Evolutionary conservation across 371 early-diverging fungal genomes (phyloP), one percentile per base, ranked within the genome.

Genomic region (Parasitella parasitica): DNA sequence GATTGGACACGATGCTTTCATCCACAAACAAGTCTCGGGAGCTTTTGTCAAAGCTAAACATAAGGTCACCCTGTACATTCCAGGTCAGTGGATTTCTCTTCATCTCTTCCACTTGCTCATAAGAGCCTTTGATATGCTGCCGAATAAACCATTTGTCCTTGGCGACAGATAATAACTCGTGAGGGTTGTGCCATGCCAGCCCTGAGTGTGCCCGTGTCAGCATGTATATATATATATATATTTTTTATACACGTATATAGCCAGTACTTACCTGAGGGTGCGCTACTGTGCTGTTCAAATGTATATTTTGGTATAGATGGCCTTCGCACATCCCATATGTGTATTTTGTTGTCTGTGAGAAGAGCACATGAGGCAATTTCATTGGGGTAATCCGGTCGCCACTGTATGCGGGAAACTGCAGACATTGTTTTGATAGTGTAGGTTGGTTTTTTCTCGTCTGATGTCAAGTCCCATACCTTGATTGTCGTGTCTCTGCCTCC

Each of bases 401-500:
- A 95, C 39, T 85, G 81, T 2, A 94, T 83, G 18, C 90, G 83
- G 8, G 91, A 77, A 0, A 93, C 90, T 15, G 86, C 75, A 5
- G 88, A 84, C 60, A 90, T 91, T 1, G 91, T 93, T 30, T 87
- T 86, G 8, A 95, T 89, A 0, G 71, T 77, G 39, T 85, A 77
- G 2, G 83, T 53, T 5, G 93, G 88, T 34, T 88, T 73, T 34
- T 90, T 64, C 46, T 70, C 83, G 22, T 91, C 91, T 2, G 84
- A 74, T n/a, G 83, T 85, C 78, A 86, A 86, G 63, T 92, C 92
- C 94, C 94, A 95, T 7, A 93, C 82, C 77, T 95, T 92, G 63
- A 95, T 93, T 8, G 86, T 81, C 54, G 87, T 87, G 60, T 95
- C 96, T 22, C 93, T 67, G 1, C 96, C 94, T 7, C 94, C 94